phyloP scores from a whole-genome alignment of 1,284 basidiomycete genomes.

The Grifola frondosa region DNA sequence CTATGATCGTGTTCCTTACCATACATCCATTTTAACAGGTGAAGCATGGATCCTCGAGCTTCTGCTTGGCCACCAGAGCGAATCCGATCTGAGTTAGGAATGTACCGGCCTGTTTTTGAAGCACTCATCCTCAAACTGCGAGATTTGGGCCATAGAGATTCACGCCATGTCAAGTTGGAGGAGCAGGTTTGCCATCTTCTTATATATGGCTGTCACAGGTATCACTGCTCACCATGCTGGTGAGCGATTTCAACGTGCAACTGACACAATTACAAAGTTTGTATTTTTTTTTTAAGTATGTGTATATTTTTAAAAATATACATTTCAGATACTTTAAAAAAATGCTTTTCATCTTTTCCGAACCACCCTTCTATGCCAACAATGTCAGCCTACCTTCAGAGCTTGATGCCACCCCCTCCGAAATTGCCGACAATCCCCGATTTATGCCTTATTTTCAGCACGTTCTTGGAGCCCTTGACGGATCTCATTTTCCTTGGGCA shows the following conservation, averaged over 20 bases:
- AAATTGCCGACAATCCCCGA: conserved; percentile 29
- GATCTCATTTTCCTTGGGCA: conserved; percentile 31
- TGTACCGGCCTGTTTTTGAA: conserved; percentile 3
- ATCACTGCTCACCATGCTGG: conserved; percentile 3
- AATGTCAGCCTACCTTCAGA: conserved; percentile 28
- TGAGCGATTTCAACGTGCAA: conserved; percentile 16
- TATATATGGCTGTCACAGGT: conserved; percentile 1
- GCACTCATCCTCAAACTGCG: conserved; percentile 1
- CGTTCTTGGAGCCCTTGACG: conserved; percentile 41
- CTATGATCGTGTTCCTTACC: no score
- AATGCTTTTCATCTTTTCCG: conserved; percentile 5
- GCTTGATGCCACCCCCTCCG: no score
- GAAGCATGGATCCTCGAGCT: conserved; percentile 6
- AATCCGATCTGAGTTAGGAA: conserved; percentile 1
- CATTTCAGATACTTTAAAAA: conserved; percentile 15
- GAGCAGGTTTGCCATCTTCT: conserved; percentile 5
- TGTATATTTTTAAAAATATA: conserved; percentile 1
- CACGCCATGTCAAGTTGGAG: conserved; percentile 1
- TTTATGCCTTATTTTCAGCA: conserved; percentile 38
- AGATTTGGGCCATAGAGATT: neutral
- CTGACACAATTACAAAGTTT: conserved; percentile 14
- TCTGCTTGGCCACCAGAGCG: conserved; percentile 1
- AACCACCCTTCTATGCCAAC: conserved; percentile 10
- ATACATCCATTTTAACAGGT: conserved; percentile 5
- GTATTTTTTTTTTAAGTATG: conserved; percentile 2